Conservation (phyloP, 2,329 filamentous ascomycete genomes). For the Colletotrichum zoysiae region DNA sequence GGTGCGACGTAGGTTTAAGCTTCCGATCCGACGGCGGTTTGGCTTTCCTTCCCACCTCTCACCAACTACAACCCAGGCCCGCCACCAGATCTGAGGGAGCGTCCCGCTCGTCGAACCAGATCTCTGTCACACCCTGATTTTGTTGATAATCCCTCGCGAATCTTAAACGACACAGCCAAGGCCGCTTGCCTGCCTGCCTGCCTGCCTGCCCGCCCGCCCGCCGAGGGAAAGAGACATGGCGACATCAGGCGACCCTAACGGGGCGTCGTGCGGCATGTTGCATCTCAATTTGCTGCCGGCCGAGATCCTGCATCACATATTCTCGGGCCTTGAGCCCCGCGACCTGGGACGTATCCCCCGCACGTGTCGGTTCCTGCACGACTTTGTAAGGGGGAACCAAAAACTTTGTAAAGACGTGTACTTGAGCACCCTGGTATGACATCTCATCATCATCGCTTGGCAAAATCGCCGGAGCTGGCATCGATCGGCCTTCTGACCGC, state of each 20-base stretch:
- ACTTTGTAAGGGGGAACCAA: conserved; percentile 68
- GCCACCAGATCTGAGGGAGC: neutral
- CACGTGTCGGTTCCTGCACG: conserved; percentile 65
- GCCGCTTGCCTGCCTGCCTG: no score
- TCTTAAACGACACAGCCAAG: neutral
- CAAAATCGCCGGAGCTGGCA: neutral
- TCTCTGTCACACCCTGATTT: neutral
- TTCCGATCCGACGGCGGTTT: conserved; percentile 20
- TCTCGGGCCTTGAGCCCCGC: conserved; percentile 66
- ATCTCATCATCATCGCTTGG: conserved; percentile 2
- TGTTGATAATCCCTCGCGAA: neutral
- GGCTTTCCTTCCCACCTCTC: conserved; percentile 8
- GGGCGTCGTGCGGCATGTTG: conserved; percentile 17
- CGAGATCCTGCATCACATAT: conserved; percentile 73
- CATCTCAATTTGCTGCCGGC: conserved; percentile 60
- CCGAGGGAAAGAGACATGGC: neutral
- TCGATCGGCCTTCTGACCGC: conserved; percentile 13
- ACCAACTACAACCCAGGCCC: neutral
- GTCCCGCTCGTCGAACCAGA: conserved; percentile 1
- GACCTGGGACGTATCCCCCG: conserved; percentile 67
- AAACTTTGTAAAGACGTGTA: conserved; percentile 74
- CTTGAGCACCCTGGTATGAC: conserved; percentile 64
- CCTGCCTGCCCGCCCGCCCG: no score
- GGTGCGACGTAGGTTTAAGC: conserved; percentile 35
- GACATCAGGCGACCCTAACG: conserved; percentile 9